Evolutionary conservation across 768 basidiomycete species (phyloP), one percentile per base, ranked within the genome.

Genomic region (Suillus occidentalis): DNA sequence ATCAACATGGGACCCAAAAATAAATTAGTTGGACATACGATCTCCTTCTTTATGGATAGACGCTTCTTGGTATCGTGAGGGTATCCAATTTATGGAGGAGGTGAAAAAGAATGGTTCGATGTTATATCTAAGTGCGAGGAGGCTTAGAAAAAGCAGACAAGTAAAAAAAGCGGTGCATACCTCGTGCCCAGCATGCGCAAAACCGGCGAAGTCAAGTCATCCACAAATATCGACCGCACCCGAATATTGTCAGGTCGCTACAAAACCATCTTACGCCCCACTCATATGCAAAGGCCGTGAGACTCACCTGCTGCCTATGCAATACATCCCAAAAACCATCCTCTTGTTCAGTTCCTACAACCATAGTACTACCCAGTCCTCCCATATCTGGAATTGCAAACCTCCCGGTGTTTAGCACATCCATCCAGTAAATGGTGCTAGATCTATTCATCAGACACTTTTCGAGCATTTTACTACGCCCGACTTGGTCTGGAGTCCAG

Each of bases 61-160:
- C 58, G 80, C 82, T 67, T 88, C 87, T 66, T 87, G 83, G 60
- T 84, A 90, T 62, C 87, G 82, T 1, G 86, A 85, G 2, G 88
- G 88, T 66, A 89, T 90, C 87, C 87, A 88, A 65, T 85, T 87
- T 3, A 86, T 71, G 3, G 86, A 84, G 1, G 86, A 87, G 0
- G 86, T 85, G 71, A 87, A 89, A 70, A 85, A 89, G 72, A 89
- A 88, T 0, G 87, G 87, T 66, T 88, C 87, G 63, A 88, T 77
- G 50, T 78, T 77, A 62, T 84, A 86, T 70, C 87, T 78, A 25
- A 10, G 39, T 9, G 40, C 2, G 2, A 63, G 14, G 14, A 52
- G 37, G 37, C 1, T 55, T 53, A 56, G 40, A 31, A 2, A 55
- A 5, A 45, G n/a, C 37, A 4, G 3, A 16, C 22, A 49, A 43